Conservation (phyloP, 352 stramenopile genomes). For the Globisporangium yorkense region DNA sequence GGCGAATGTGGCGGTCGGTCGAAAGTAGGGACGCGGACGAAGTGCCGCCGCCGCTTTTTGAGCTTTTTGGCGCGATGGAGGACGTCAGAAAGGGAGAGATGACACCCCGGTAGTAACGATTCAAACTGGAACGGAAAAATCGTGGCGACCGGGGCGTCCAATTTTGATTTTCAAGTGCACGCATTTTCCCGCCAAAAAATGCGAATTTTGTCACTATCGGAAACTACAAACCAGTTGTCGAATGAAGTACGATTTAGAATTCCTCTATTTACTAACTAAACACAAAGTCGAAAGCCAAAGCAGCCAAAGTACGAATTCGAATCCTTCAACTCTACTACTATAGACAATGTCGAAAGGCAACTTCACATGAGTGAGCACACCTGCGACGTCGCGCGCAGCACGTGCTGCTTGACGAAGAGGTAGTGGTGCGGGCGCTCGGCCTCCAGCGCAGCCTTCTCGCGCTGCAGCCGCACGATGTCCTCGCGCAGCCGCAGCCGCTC, state of each 20-base stretch:
- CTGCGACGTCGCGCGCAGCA: conserved; percentile 40
- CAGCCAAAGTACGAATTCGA: no score
- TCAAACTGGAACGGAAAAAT: neutral
- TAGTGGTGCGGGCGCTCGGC: conserved; percentile 65
- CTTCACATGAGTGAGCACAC: conserved; percentile 63
- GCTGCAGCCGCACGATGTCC: conserved; percentile 52
- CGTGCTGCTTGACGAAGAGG: conserved; percentile 62
- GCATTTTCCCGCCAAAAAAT: neutral
- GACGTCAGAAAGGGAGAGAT: no score
- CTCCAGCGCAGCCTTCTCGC: conserved; percentile 52
- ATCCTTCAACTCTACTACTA: neutral
- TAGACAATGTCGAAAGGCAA: neutral
- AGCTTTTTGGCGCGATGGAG: no score
- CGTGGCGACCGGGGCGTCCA: neutral
- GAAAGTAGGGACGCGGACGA: no score
- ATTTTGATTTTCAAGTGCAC: no score
- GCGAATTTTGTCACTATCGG: no score
- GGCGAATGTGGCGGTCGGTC: no score
- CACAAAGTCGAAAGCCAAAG: no score
- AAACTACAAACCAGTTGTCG: no score
- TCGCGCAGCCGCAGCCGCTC: conserved; percentile 66
- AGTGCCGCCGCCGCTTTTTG: no score
- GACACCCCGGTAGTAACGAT: neutral
- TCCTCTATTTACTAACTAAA: no score
- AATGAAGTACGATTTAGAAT: no score